These are phyloP conservation scores for Phaffia australis DNA, from an alignment of 768 basidiomycete genomes.

Conservation along the genomic window DNA sequence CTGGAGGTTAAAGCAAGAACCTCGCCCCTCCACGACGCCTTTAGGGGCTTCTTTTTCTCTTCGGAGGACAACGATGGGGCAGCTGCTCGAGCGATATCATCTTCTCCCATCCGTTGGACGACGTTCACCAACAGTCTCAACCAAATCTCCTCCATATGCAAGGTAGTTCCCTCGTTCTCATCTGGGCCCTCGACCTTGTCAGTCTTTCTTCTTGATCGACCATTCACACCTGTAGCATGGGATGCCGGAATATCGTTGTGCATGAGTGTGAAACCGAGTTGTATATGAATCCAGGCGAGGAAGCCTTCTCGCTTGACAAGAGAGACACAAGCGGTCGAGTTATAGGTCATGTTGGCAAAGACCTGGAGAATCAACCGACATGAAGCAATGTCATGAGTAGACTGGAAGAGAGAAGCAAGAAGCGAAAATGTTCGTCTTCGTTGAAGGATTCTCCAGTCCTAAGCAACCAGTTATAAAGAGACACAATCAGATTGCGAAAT, in stretches of 20 bases:
- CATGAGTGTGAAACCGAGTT: slow-evolving; percentile 38
- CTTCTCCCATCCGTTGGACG: slow-evolving; percentile 19
- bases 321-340: slow-evolving; percentile 56
- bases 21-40: slow-evolving; percentile 14
- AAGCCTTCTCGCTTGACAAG: slow-evolving; percentile 62
- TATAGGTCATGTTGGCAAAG: slow-evolving; percentile 61
- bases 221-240: background rate
- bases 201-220: slow-evolving; percentile 3
- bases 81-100: slow-evolving; percentile 12
- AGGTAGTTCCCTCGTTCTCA: background rate
- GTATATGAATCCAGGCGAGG: slow-evolving; percentile 73
- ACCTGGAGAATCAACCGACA: slow-evolving; percentile 59
- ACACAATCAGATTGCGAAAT: background rate
- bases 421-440: slow-evolving; percentile 81
- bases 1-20: slow-evolving; percentile 4
- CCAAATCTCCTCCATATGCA: slow-evolving; percentile 27
- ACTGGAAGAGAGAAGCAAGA: slow-evolving; percentile 68
- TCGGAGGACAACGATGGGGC: background rate
- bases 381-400: slow-evolving; percentile 48
- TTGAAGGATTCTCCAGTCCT: slow-evolving; percentile 72
- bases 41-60: background rate
- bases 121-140: slow-evolving; percentile 38
- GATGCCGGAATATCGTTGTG: slow-evolving; percentile 19
- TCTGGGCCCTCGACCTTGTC: slow-evolving; percentile 25
- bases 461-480: slow-evolving; percentile 32